Evolutionary conservation across 2,329 filamentous ascomycete species (phyloP), one percentile per base, ranked within the genome.

Genomic region (Fusarium denticulatum): DNA sequence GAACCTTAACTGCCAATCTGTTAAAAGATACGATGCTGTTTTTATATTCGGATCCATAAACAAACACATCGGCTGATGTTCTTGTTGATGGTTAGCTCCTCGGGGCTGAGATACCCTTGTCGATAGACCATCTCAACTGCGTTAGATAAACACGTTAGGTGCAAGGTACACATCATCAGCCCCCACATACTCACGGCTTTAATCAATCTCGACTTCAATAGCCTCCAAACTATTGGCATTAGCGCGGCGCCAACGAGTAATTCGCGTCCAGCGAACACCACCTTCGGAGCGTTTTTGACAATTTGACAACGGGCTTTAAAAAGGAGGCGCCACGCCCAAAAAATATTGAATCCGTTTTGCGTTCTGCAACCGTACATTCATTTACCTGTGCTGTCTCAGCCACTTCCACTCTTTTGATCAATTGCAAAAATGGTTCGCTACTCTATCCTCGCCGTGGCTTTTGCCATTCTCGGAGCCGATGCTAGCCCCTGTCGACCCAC

Each of bases 391-490:
- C n/a, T 49, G 39, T 22, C 15, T 32, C 24, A 34, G 58, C 7
- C 12, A 30, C 61, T 52, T 20, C 45, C 61, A 34, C 39, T 63
- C 61, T 11, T 62, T 64, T 32, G 12, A 37, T 3, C 8, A n/a
- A 30, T 24, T 4, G 8, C 2, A 3, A 32, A 7, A 12, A 64
- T 64, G 61, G 37, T 63, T 45, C n/a, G 13, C 4, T 30, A 3
- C 14, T 37, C 58, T 10, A 26, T 64, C 7, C n/a, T 64, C 7
- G 20, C 45, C 0, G 37, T 45, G 15, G 45, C 58, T 5, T 13
- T 63, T 7, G 18, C 26, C 6, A 32, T 63, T 6, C 58, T 63
- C 32, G 45, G 61, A 53, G 58, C 45, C 18, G 45, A 63, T 32
- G 61, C 61, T 7, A 5, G 61, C 5, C 61, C 61, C 3, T 64